Evolutionary conservation across 768 basidiomycete species (phyloP).

Genomic region (Rhodotorula toruloides): DNA sequence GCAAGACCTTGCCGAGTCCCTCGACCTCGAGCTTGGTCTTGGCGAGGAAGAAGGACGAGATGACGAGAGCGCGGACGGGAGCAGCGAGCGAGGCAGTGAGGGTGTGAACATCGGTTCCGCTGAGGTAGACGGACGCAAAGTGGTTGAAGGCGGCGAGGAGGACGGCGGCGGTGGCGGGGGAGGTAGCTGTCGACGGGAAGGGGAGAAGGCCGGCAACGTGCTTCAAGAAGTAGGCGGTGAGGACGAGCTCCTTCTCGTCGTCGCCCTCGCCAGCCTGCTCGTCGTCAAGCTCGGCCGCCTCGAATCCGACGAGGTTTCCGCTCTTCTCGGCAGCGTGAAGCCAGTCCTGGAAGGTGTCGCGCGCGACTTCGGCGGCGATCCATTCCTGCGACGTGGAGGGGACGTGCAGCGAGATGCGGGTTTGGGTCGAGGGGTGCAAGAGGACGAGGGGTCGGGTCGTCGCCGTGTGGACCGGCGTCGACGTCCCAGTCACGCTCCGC

Average conservation of each 20-base stretch:
- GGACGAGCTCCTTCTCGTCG: constrained; percentile 49
- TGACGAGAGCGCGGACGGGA: constrained; percentile 68
- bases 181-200: constrained; percentile 52
- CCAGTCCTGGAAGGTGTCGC: constrained; percentile 49
- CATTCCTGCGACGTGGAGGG: constrained; percentile 47
- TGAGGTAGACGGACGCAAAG: constrained; percentile 72
- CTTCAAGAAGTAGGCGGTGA: constrained; percentile 75
- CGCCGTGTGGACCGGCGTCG: constrained; percentile 34
- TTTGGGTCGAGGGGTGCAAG: constrained; percentile 25
- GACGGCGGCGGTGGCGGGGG: constrained; percentile 49
- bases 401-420: constrained; percentile 47
- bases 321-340: constrained; percentile 33
- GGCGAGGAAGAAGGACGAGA: constrained; percentile 73
- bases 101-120: constrained; percentile 70
- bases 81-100: constrained; percentile 68
- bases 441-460: constrained; percentile 37
- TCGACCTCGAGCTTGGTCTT: constrained; percentile 63
- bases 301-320: constrained; percentile 41
- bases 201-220: constrained; percentile 65
- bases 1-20: constrained; percentile 51
- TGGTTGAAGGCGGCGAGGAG: constrained; percentile 69
- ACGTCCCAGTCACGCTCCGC: constrained; percentile 19
- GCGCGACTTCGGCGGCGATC: constrained; percentile 49
- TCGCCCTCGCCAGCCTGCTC: constrained; percentile 32
- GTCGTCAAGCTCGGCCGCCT: constrained; percentile 40